These are phyloP conservation scores for Erysiphe neolycopersici DNA, from an alignment of 2,329 filamentous ascomycete species.

Conservation along the genomic window DNA sequence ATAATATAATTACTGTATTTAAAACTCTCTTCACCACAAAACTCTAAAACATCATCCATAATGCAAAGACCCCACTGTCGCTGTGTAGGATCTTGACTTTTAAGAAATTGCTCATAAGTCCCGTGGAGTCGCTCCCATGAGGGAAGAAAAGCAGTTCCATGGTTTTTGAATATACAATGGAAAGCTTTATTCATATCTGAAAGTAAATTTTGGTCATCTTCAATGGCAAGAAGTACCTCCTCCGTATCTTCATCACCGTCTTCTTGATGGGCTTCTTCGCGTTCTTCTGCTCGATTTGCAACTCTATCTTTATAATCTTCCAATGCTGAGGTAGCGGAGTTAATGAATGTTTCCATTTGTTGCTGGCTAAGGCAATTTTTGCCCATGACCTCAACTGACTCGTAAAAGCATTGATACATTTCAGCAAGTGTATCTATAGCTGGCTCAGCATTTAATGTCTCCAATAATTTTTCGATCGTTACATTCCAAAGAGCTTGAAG, in stretches of 20 bases:
- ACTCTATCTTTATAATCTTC: slow-evolving; percentile 86
- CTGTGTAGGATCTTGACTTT: slow-evolving; percentile 61
- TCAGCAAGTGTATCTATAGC: slow-evolving; percentile 90
- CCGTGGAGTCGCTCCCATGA: slow-evolving; percentile 66
- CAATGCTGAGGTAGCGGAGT: slow-evolving; percentile 58
- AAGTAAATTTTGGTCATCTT: slow-evolving; percentile 86
- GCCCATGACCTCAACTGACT: slow-evolving; percentile 82
- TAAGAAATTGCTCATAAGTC: slow-evolving; percentile 68
- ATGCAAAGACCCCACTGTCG: slow-evolving; percentile 98
- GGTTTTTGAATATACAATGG: slow-evolving; percentile 96
- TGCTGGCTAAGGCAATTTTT: slow-evolving; percentile 51
- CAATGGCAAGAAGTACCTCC: slow-evolving; percentile 69
- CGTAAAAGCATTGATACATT: slow-evolving; percentile 99
- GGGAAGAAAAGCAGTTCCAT: slow-evolving; percentile 58
- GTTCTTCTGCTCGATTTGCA: slow-evolving; percentile 56
- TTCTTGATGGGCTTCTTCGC: slow-evolving; percentile 42
- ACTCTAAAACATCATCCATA: slow-evolving; percentile 93
- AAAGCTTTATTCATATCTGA: slow-evolving; percentile 99
- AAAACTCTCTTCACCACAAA: slow-evolving; percentile 73
- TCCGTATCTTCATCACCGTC: slow-evolving; percentile 79
- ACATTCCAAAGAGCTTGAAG: slow-evolving; percentile 61
- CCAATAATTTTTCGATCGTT: slow-evolving; percentile 72
- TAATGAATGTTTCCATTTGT: slow-evolving; percentile 72
- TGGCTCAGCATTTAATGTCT: slow-evolving; percentile 79
- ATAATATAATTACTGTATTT: slow-evolving; percentile 69